Conservation (phyloP, 768 basidiomycete genomes). For the Saitozyma sp. region DNA sequence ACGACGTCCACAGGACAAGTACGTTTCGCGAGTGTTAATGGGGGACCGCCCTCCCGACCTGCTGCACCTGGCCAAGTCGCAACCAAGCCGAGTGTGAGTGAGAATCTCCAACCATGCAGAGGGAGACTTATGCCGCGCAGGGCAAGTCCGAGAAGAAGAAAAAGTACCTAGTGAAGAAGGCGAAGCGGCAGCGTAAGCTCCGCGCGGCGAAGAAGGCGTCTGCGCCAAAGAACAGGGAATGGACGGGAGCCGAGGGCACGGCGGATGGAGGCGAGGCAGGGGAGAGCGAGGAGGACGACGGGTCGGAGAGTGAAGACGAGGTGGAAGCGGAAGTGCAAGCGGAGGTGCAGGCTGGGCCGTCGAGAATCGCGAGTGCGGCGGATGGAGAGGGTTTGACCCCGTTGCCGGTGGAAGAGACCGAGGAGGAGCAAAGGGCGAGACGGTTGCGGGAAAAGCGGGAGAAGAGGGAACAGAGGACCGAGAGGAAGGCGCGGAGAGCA, state of each 20-base stretch:
- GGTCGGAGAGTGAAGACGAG: constrained; percentile 6
- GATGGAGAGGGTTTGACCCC: no score
- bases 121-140: neutral
- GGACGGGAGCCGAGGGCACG: constrained; percentile 5
- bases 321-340: neutral
- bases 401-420: no score
- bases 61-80: neutral
- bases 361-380: no score
- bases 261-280: constrained; percentile 1
- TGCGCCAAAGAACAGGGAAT: constrained; percentile 38
- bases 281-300: constrained; percentile 16
- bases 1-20: no score
- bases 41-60: neutral
- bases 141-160: constrained; percentile 70
- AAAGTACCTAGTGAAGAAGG: constrained; percentile 72
- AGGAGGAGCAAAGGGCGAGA: constrained; percentile 30
- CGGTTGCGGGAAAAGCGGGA: constrained; percentile 28
- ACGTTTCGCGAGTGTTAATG: no score
- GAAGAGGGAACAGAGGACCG: constrained; percentile 22
- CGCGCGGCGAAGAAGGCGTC: constrained; percentile 38
- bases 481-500: constrained; percentile 15
- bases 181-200: constrained; percentile 62
- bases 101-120: neutral
- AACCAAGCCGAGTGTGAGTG: constrained; percentile 1
- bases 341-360: constrained; percentile 2